Evolutionary conservation across 176 grass and related monocot genomes (phyloP).

Genomic region (Carex littledalei): DNA sequence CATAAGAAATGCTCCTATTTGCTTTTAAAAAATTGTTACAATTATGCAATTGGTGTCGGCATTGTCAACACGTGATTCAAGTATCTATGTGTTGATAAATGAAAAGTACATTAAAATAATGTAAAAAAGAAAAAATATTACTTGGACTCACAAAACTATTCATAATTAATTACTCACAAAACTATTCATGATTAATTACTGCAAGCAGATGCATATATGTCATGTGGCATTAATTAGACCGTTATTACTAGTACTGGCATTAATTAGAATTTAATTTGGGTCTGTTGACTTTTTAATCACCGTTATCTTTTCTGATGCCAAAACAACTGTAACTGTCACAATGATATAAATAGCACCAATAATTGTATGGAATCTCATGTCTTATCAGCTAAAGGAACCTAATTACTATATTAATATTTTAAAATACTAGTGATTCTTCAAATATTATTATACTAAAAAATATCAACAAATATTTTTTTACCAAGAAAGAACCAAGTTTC

Average conservation of each 20-base stretch:
- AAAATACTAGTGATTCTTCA: too few relatives aligned
- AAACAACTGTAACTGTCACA: neutral
- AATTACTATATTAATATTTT: too few relatives aligned
- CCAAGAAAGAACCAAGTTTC: too few relatives aligned
- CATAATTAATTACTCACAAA: slow-evolving; percentile 2
- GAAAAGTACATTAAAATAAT: neutral
- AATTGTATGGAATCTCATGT: neutral
- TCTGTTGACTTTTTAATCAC: neutral
- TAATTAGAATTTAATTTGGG: neutral
- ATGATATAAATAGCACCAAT: neutral
- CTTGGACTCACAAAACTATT: neutral
- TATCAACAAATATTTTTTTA: too few relatives aligned
- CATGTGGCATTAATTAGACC: slow-evolving; percentile 12
- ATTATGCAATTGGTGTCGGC: neutral
- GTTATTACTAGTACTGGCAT: neutral
- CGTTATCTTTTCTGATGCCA: neutral
- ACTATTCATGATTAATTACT: neutral
- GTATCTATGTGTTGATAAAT: neutral
- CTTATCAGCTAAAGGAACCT: neutral
- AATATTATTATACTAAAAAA: too few relatives aligned
- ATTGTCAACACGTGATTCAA: neutral
- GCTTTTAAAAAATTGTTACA: neutral
- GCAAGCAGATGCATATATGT: neutral
- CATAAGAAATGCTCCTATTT: neutral
- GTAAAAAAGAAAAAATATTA: neutral